Evolutionary conservation across 2,329 filamentous ascomycete genomes (phyloP).

Genomic region (Phaeosphaeriaceae sp.): DNA sequence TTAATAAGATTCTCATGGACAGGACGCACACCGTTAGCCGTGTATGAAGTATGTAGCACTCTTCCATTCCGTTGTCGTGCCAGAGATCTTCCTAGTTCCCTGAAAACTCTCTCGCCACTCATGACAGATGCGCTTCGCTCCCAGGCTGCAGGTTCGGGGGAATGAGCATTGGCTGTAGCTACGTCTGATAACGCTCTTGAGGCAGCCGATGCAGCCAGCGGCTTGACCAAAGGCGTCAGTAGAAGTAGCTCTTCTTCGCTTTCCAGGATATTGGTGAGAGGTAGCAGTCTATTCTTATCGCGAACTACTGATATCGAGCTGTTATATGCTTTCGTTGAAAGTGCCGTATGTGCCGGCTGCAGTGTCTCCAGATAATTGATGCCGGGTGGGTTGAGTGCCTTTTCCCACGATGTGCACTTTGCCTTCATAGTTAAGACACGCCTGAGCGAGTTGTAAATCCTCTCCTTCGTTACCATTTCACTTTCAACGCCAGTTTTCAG

Average conservation of each 20-base stretch:
- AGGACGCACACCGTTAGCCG: slow-evolving; percentile 87
- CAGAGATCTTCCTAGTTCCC: slow-evolving; percentile 85
- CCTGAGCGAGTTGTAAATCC: slow-evolving; percentile 79
- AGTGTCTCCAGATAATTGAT: slow-evolving; percentile 77
- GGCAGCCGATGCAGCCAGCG: slow-evolving; percentile 85
- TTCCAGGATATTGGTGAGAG: slow-evolving; percentile 80
- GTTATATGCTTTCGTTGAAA: slow-evolving; percentile 88
- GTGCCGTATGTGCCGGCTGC: slow-evolving; percentile 78
- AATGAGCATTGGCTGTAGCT: slow-evolving; percentile 57
- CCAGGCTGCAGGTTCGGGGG: slow-evolving; percentile 62
- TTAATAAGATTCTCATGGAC: slow-evolving; percentile 94
- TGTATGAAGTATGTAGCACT: slow-evolving; percentile 92
- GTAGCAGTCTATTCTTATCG: slow-evolving; percentile 84
- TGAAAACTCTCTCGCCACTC: slow-evolving; percentile 92
- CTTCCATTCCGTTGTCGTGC: slow-evolving; percentile 85
- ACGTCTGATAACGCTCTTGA: slow-evolving; percentile 72
- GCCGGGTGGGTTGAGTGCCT: slow-evolving; percentile 86
- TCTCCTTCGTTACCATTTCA: slow-evolving; percentile 80
- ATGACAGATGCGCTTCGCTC: slow-evolving; percentile 71
- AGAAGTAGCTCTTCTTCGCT: slow-evolving; percentile 88
- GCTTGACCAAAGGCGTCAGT: slow-evolving; percentile 87
- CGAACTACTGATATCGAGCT: slow-evolving; percentile 91
- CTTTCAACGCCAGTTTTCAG: slow-evolving; percentile 90
- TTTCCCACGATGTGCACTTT: slow-evolving; percentile 86
- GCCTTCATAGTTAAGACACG: slow-evolving; percentile 82